Conservation (phyloP, 2,329 filamentous ascomycete species). For the Xylariomycetidae sp. region DNA sequence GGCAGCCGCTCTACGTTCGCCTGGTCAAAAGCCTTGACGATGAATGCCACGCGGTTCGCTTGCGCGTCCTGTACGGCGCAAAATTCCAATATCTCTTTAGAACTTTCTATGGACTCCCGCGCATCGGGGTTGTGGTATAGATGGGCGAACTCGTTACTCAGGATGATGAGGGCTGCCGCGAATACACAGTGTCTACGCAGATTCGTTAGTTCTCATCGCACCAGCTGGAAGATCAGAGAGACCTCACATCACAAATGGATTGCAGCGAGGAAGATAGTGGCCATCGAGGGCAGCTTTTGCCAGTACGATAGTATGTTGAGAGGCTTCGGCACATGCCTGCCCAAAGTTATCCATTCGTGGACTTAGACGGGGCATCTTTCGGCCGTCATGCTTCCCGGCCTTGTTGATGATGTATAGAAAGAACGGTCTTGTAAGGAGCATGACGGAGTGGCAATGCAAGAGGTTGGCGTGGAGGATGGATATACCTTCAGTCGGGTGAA, state of each 20-base stretch:
- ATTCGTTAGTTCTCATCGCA: slow-evolving; percentile 8
- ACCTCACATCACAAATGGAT: slow-evolving; percentile 54
- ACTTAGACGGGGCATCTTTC: slow-evolving; percentile 24
- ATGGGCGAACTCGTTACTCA: slow-evolving; percentile 52
- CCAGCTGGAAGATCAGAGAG: neutral
- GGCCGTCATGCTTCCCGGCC: slow-evolving; percentile 22
- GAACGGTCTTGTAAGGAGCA: slow-evolving; percentile 61
- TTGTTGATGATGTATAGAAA: slow-evolving; percentile 53
- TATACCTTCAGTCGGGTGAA: slow-evolving; percentile 45
- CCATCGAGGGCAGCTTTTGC: slow-evolving; percentile 40
- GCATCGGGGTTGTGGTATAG: slow-evolving; percentile 42
- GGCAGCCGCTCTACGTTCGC: slow-evolving; percentile 29
- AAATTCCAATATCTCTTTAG: slow-evolving; percentile 44
- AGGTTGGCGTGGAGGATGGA: slow-evolving; percentile 60
- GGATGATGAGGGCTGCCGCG: slow-evolving; percentile 47
- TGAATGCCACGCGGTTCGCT: slow-evolving; percentile 44
- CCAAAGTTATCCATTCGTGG: slow-evolving; percentile 41
- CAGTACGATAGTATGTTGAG: slow-evolving; percentile 45
- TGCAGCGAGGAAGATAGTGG: slow-evolving; percentile 43
- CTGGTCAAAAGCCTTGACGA: slow-evolving; percentile 43
- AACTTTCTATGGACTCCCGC: slow-evolving; percentile 33
- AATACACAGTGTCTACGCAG: slow-evolving; percentile 50
- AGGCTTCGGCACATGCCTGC: slow-evolving; percentile 46
- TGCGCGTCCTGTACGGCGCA: slow-evolving; percentile 45
- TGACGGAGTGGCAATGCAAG: slow-evolving; percentile 57